phyloP scores from a whole-genome alignment of 306 rosid species.

The Casuarina cunninghamiana region DNA sequence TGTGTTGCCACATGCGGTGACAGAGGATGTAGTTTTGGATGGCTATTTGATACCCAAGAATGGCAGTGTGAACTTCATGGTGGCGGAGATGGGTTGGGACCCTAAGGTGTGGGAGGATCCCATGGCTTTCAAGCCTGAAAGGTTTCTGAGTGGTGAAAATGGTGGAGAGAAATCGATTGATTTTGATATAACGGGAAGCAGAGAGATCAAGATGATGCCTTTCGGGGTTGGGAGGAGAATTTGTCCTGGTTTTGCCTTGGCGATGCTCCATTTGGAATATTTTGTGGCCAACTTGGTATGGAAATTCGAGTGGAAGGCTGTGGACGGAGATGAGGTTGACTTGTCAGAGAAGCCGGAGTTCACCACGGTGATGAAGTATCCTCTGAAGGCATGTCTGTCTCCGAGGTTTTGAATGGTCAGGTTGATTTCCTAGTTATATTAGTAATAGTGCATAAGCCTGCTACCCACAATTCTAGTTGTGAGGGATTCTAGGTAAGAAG shows the following conservation, averaged over 20 bases:
- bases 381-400: conserved; percentile 29
- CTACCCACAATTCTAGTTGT: conserved; percentile 26
- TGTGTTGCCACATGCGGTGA: conserved; percentile 44
- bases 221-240: conserved; percentile 7
- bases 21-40: conserved; percentile 34
- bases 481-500: conserved; percentile 24
- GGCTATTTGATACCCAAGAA: conserved; percentile 39
- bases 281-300: conserved; percentile 18
- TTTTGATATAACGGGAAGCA: conserved; percentile 29
- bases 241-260: neutral
- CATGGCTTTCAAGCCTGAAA: conserved; percentile 42
- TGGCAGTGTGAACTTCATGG: conserved; percentile 42
- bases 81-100: conserved; percentile 49
- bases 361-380: conserved; percentile 21
- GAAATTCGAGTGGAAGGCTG: conserved; percentile 17
- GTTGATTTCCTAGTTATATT: too few relatives aligned
- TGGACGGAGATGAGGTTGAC: conserved; percentile 29
- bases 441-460: too few relatives aligned
- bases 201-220: neutral
- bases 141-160: conserved; percentile 25
- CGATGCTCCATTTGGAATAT: neutral
- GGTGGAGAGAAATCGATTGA: conserved; percentile 27
- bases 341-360: conserved; percentile 31
- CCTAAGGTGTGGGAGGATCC: conserved; percentile 48
- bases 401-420: conserved; percentile 21